phyloP scores from a whole-genome alignment of 1,284 basidiomycete genomes.

The Ganoderma boninense region DNA sequence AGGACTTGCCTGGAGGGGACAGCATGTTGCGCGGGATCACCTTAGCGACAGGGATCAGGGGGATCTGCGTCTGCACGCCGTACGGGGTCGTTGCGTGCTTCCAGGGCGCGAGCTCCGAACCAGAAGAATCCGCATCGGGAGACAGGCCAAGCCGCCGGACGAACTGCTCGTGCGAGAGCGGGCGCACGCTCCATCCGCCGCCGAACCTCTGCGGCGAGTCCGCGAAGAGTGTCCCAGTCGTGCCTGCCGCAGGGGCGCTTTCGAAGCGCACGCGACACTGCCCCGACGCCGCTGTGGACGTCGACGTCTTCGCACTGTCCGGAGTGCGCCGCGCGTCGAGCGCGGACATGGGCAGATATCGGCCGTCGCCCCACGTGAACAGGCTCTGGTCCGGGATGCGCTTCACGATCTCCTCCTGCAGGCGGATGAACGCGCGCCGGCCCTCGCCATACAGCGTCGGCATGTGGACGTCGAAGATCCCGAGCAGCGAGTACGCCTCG shows the following conservation, averaged over 20 bases:
- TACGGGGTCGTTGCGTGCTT: background rate
- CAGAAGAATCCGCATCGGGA: background rate
- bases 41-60: background rate
- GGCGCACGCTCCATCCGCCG: background rate
- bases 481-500: conserved; percentile 18
- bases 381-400: conserved; percentile 17
- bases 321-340: background rate
- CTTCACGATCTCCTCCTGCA: conserved; percentile 21
- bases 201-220: conserved; percentile 4
- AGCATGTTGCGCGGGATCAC: background rate
- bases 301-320: background rate
- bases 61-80: conserved; percentile 1
- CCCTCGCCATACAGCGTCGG: conserved; percentile 16
- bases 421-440: conserved; percentile 4
- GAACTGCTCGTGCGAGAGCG: conserved; percentile 3
- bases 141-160: background rate
- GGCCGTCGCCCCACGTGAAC: conserved; percentile 15
- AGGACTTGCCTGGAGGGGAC: background rate
- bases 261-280: conserved; percentile 3
- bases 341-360: background rate
- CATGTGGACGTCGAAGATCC: conserved; percentile 21
- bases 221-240: background rate
- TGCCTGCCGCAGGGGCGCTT: background rate
- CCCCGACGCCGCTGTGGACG: background rate
- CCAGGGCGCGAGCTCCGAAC: background rate